Percentiles rank a stretch among this genome's conserved stretches.
phyloP scores from a whole-genome alignment of 2,329 filamentous ascomycete species.

The Periglandula ipomoeae region DNA sequence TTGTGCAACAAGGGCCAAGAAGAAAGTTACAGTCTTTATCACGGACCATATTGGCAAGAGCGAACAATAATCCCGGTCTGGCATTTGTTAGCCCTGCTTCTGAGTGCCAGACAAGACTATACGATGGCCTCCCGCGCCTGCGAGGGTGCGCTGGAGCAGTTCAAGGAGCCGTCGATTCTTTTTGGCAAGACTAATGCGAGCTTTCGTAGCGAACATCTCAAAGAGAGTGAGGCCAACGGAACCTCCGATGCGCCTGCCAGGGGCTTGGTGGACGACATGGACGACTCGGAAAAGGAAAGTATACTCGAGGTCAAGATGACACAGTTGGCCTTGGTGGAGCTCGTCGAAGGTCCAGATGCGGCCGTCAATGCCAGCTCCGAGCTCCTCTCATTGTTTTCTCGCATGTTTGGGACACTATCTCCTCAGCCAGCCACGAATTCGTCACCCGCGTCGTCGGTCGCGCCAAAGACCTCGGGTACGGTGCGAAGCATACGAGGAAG shows the following conservation, averaged over 20 bases:
- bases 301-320: slow-evolving; percentile 96
- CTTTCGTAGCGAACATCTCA: slow-evolving; percentile 60
- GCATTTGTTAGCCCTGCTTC: slow-evolving; percentile 79
- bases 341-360: slow-evolving; percentile 71
- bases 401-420: slow-evolving; percentile 59
- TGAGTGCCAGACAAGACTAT: slow-evolving; percentile 83
- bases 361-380: slow-evolving; percentile 87
- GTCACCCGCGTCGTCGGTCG: slow-evolving; percentile 35
- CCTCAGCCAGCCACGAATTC: slow-evolving; percentile 35
- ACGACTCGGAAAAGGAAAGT: slow-evolving; percentile 72
- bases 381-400: slow-evolving; percentile 69
- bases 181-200: slow-evolving; percentile 52
- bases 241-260: slow-evolving; percentile 15
- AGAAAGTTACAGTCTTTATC: slow-evolving; percentile 32
- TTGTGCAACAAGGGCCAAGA: slow-evolving; percentile 44
- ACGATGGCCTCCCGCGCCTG: slow-evolving; percentile 72
- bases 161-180: slow-evolving; percentile 60
- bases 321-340: slow-evolving; percentile 73
- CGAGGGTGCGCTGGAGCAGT: slow-evolving; percentile 86
- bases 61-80: slow-evolving; percentile 67
- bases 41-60: slow-evolving; percentile 51
- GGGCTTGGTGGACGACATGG: slow-evolving; percentile 69
- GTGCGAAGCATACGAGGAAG: slow-evolving; percentile 62
- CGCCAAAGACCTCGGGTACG: slow-evolving; percentile 64
- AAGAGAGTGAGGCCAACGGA: slow-evolving; percentile 35